A percentile compares a stretch with the other conserved stretches of the same genome.
Evolutionary conservation across 2,329 filamentous ascomycete species (phyloP).

Genomic region (Aspergillus novoparasiticus): DNA sequence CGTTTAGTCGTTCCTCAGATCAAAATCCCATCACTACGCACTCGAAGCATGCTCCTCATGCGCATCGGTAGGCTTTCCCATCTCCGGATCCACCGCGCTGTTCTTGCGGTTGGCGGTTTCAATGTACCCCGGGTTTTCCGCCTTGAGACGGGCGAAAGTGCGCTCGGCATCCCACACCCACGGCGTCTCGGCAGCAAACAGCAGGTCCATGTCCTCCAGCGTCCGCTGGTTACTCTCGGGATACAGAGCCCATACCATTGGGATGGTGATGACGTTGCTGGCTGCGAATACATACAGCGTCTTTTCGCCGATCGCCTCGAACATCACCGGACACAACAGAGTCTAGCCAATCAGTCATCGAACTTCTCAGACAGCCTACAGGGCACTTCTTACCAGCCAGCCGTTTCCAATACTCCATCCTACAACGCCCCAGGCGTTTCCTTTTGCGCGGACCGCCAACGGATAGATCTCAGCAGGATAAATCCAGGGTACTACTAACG

Average conservation of each 20-base stretch:
- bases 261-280: constrained; percentile 66
- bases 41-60: neutral
- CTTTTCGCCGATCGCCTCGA: constrained; percentile 66
- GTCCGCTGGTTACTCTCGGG: constrained; percentile 75
- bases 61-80: constrained; percentile 21
- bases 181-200: constrained; percentile 67
- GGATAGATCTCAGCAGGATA: constrained; percentile 76
- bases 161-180: constrained; percentile 73
- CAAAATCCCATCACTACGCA: neutral
- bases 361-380: constrained; percentile 3
- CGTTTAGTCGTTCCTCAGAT: neutral
- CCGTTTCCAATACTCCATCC: constrained; percentile 78
- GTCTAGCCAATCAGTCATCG: constrained; percentile 27
- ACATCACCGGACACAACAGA: constrained; percentile 62
- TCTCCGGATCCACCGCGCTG: constrained; percentile 36
- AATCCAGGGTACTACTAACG: constrained; percentile 57
- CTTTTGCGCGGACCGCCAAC: constrained; percentile 69
- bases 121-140: constrained; percentile 58
- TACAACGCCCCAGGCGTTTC: constrained; percentile 74
- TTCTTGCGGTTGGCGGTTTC: constrained; percentile 40
- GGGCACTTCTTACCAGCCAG: constrained; percentile 52
- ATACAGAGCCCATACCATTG: constrained; percentile 73
- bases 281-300: constrained; percentile 74
- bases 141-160: constrained; percentile 64
- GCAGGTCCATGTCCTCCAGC: constrained; percentile 72